phyloP scores from a whole-genome alignment of 176 grass and related monocot genomes.

The Bothriochloa decipiens region DNA sequence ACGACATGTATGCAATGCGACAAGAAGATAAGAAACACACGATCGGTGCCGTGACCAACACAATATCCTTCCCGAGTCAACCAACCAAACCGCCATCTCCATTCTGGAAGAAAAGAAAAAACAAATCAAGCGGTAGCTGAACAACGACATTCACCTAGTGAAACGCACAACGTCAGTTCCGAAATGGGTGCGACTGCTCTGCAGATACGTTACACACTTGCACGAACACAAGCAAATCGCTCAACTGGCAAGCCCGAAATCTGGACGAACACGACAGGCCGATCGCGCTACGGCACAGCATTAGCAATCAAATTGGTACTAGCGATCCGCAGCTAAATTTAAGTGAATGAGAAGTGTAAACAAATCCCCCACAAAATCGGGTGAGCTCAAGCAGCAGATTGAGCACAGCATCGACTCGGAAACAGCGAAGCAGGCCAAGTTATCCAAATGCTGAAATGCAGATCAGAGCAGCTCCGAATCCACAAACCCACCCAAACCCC shows the following conservation, averaged over 20 bases:
- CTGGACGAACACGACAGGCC: not conserved
- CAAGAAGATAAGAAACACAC: slow-evolving; percentile 21
- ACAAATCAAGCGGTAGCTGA: not conserved
- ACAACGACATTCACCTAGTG: not conserved
- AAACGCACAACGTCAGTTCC: not conserved
- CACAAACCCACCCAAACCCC: slow-evolving; percentile 11
- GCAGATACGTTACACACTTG: not conserved
- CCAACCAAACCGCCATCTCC: not conserved
- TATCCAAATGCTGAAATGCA: slow-evolving; percentile 19
- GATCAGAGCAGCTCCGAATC: slow-evolving; percentile 30
- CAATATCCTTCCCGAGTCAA: not conserved
- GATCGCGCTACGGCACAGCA: not conserved
- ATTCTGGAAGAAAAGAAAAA: not conserved
- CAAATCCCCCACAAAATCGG: not conserved
- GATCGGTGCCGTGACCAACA: slow-evolving; percentile 6
- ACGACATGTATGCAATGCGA: not conserved
- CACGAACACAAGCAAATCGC: not conserved
- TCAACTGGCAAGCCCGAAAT: slow-evolving; percentile 5
- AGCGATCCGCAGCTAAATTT: not conserved
- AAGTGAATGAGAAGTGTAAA: not conserved
- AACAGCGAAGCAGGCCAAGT: not conserved
- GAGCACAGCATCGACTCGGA: not conserved
- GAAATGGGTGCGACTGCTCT: not conserved
- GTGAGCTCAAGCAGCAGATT: slow-evolving; percentile 10
- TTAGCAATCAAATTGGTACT: not conserved